Conservation (phyloP, 2,329 filamentous ascomycete genomes). For the Diaporthe nobilis region DNA sequence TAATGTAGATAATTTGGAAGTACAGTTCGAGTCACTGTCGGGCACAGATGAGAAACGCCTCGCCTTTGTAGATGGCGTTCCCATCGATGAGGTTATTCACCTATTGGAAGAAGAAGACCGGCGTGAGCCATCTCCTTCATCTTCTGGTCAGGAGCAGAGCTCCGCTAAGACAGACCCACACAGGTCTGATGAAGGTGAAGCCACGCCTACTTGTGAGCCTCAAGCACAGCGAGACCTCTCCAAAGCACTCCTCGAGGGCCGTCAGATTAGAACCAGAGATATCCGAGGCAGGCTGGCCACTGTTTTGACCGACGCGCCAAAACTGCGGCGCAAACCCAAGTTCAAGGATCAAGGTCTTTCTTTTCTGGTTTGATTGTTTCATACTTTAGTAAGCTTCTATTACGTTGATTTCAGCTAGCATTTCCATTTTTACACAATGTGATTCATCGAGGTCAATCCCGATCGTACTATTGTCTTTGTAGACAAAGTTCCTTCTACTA, state of each 20-base stretch:
- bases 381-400: too few species aligned
- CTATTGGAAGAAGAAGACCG: neutral
- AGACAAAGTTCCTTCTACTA: neutral
- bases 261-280: neutral
- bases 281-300: slow-evolving; percentile 1
- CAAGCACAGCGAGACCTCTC: neutral
- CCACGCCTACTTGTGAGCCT: neutral
- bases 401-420: too few species aligned
- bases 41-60: neutral
- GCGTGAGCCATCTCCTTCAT: neutral
- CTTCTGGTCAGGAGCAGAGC: neutral
- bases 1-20: neutral
- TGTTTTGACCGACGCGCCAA: neutral
- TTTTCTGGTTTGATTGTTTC: too few species aligned
- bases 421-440: neutral
- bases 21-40: neutral
- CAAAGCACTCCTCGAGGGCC: neutral
- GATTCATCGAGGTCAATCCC: neutral
- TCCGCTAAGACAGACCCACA: neutral
- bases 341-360: neutral
- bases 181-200: too few species aligned
- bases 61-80: neutral
- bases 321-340: neutral
- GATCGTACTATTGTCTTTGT: neutral
- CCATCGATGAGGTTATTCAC: neutral